Evolutionary conservation across 257 asterid species (phyloP).

Genomic region (Ophiorrhiza pumila): DNA sequence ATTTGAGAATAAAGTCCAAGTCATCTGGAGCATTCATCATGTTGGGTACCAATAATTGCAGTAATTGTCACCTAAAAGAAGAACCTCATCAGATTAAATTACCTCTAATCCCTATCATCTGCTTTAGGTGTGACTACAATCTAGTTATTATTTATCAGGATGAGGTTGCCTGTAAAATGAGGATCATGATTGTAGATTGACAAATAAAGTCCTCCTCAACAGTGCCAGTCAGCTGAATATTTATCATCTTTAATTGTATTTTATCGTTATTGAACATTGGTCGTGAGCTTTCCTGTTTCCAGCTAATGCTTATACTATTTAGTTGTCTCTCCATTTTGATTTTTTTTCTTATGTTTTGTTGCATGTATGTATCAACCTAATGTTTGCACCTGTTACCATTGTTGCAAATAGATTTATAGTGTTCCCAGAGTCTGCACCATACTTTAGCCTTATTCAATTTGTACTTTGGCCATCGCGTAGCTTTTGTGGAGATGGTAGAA

Average conservation of each 20-base stretch:
- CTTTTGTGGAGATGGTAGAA: neutral
- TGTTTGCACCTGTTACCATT: neutral
- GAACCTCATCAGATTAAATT: neutral
- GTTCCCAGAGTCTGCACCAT: no score
- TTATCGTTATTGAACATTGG: neutral
- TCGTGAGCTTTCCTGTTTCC: neutral
- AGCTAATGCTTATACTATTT: neutral
- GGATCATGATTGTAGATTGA: neutral
- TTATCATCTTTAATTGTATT: neutral
- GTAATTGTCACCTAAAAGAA: neutral
- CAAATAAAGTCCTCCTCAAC: neutral
- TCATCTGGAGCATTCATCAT: no score
- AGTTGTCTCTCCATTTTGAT: neutral
- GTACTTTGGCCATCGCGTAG: neutral
- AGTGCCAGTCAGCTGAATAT: neutral
- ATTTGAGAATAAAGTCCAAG: neutral
- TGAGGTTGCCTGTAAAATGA: neutral
- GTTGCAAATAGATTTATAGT: neutral
- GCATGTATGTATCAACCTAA: neutral
- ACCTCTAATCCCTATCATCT: neutral
- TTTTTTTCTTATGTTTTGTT: neutral
- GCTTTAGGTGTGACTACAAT: neutral
- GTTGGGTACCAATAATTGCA: neutral
- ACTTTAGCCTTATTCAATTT: neutral
- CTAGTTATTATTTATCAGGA: neutral